phyloP scores from a whole-genome alignment of 306 rosid species.

The Erythrophleum fordii region DNA sequence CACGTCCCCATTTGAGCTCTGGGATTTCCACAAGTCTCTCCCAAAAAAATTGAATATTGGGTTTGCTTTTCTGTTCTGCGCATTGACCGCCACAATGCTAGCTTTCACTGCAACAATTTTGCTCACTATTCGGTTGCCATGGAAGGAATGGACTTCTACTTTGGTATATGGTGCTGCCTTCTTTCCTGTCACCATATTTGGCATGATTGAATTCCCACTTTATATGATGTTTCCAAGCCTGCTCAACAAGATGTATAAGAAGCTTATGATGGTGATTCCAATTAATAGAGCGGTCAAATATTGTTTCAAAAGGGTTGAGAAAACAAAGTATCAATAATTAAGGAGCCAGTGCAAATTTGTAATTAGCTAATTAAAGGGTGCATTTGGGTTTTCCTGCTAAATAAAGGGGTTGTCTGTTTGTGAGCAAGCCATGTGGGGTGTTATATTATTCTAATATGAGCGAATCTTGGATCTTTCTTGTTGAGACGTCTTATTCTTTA shows the following conservation, averaged over 20 bases:
- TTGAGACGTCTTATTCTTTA: too few species aligned
- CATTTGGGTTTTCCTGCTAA: background rate
- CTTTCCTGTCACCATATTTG: conserved; percentile 46
- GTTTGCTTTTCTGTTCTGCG: conserved; percentile 40
- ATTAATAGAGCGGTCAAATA: background rate
- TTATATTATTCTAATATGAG: too few species aligned
- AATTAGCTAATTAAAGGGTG: background rate
- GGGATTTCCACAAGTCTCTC: conserved; percentile 28
- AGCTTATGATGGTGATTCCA: background rate
- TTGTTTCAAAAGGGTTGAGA: background rate
- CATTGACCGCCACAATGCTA: conserved; percentile 39
- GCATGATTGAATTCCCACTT: conserved; percentile 40
- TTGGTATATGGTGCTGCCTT: conserved; percentile 33
- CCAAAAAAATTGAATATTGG: conserved; percentile 39
- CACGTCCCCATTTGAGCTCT: conserved; percentile 39
- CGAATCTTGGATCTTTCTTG: background rate
- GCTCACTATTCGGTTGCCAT: conserved; percentile 1
- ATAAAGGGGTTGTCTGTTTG: background rate
- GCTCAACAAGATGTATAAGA: background rate
- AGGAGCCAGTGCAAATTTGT: background rate
- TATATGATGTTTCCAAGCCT: background rate
- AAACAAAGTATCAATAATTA: background rate
- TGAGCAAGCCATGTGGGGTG: too few species aligned
- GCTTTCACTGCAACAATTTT: conserved; percentile 44
- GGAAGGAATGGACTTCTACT: conserved; percentile 24